Conservation (phyloP, 2,329 filamentous ascomycete genomes). For the Penicillium sp. region DNA sequence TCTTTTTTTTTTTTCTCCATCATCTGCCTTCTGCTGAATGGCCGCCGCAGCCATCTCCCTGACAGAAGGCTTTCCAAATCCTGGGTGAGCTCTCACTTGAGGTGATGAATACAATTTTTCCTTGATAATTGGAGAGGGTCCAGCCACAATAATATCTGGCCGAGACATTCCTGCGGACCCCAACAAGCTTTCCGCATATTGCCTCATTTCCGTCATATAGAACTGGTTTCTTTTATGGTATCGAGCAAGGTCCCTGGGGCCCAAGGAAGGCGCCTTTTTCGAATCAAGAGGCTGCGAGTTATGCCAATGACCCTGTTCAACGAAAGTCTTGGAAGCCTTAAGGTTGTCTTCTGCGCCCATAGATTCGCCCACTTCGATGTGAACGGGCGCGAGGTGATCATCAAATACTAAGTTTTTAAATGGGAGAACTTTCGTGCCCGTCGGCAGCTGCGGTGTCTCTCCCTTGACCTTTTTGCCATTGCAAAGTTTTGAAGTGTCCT, state of each 20-base stretch:
- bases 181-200: slow-evolving; percentile 66
- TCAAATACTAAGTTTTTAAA: slow-evolving; percentile 32
- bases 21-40: slow-evolving; percentile 5
- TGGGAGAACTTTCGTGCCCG: slow-evolving; percentile 6
- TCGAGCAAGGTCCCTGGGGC: slow-evolving; percentile 22
- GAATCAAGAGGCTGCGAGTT: slow-evolving; percentile 31
- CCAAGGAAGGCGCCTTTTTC: slow-evolving; percentile 16
- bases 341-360: slow-evolving; percentile 2
- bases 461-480: not conserved
- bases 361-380: slow-evolving; percentile 16
- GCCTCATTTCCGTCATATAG: slow-evolving; percentile 66
- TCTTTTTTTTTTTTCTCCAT: slow-evolving; percentile 4
- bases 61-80: not conserved
- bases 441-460: slow-evolving; percentile 1
- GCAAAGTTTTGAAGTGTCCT: not conserved
- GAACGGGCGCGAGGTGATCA: slow-evolving; percentile 26
- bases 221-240: slow-evolving; percentile 54
- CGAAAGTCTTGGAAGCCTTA: slow-evolving; percentile 24
- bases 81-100: not conserved
- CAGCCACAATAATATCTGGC: slow-evolving; percentile 7
- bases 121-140: not conserved
- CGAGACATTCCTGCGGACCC: not conserved
- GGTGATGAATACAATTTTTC: not conserved
- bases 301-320: slow-evolving; percentile 36
- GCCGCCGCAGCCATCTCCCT: slow-evolving; percentile 3